Base-by-base conservation (phyloP, 306 rosid genomes). In the Dicorynia guianensis region DNA sequence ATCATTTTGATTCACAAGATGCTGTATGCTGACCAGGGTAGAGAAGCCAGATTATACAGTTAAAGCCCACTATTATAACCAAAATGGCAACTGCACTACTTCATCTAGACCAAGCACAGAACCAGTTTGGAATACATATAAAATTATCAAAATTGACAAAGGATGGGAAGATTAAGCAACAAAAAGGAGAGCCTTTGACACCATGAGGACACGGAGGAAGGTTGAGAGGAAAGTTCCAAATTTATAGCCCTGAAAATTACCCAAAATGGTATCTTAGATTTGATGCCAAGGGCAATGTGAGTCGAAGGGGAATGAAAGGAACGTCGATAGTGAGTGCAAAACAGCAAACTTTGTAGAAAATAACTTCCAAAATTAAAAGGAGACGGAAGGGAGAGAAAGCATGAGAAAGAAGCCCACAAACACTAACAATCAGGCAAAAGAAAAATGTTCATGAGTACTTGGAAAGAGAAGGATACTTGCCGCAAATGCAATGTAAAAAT, bases 401-500 rank as follows among this genome's bases (percentile, higher is more conserved):
- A 25, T 43, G 47, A 17, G 5, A 50, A 72, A 71, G 70, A 63
- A 69, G 50, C 30, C 53, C 15, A 11, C 11, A 42, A 66, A 70
- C 63, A 61, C 47, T 8, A 15, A 12, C 43, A 15, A 56, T 39
- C 13, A 73, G 69, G 33, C 7, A 34, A 46, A n/a, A 20, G 56
- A 58, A 25, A 25, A 75, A 46, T 18, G 7, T 9, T 57, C 50
- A 71, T 1, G 54, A 56, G 53, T 42, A 75, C 48, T 25, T 38
- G 43, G 48, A 78, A 69, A 80, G 50, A 61, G 30, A 20, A 25
- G 69, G 53, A 63, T 57, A 71, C 63, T 69, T 74, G 69, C 38
- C 69, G 83, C 11, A 81, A 83, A 69, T 78, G 82, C 77, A 71
- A 36, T 75, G 72, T 49, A 47, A 46, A 39, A 60, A 8, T 58